Conservation (phyloP, 2,329 filamentous ascomycete species). For the Ilyonectria mors-panacis region DNA sequence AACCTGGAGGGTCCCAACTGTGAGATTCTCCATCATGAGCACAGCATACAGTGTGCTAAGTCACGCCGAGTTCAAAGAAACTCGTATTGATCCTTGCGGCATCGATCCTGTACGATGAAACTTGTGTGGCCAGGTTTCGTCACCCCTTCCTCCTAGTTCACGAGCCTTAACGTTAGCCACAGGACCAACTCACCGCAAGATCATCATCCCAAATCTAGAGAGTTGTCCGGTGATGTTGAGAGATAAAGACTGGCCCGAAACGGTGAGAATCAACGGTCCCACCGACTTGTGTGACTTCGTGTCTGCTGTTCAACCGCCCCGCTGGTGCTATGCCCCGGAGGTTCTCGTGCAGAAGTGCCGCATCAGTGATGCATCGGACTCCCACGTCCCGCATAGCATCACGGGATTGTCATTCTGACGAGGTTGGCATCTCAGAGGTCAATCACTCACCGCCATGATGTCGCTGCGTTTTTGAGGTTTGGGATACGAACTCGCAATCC, state of each 20-base stretch:
- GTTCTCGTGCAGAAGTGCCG: slow-evolving; percentile 26
- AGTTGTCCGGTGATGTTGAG: background rate
- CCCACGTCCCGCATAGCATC: slow-evolving; percentile 40
- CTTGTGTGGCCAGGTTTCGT: background rate
- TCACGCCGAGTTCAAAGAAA: background rate
- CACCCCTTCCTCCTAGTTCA: background rate
- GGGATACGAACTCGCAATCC: background rate
- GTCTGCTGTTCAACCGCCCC: slow-evolving; percentile 44
- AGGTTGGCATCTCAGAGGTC: background rate
- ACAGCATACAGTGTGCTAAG: background rate
- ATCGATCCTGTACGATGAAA: background rate
- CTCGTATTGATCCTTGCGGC: background rate
- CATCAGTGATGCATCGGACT: slow-evolving; percentile 19
- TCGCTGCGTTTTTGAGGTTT: background rate
- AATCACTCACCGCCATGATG: background rate
- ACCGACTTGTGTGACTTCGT: slow-evolving; percentile 45
- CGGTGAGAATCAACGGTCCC: slow-evolving; percentile 29
- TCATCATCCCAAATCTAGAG: background rate
- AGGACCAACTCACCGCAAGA: background rate
- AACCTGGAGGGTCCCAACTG: background rate
- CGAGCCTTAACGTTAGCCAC: background rate
- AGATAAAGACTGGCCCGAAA: background rate
- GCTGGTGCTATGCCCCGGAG: slow-evolving; percentile 13
- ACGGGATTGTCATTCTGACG: slow-evolving; percentile 21
- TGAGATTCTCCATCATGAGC: background rate